These are phyloP conservation scores for Kondoa malvinella DNA, from an alignment of 768 basidiomycete species.

Conservation along the genomic window DNA sequence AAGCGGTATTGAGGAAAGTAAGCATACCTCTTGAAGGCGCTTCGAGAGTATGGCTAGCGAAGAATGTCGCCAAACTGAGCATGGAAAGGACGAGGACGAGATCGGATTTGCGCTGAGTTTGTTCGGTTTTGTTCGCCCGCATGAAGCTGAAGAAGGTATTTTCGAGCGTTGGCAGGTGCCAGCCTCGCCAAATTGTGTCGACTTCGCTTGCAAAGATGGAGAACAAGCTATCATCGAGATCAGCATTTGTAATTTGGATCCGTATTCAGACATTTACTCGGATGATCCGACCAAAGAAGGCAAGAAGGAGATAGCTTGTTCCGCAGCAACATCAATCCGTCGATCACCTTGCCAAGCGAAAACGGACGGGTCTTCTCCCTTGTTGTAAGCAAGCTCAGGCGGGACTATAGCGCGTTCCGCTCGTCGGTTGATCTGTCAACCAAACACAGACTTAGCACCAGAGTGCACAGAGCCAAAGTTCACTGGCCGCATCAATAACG, in stretches of 20 bases:
- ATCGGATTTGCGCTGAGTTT: not conserved
- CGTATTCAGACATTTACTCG: too few relatives aligned
- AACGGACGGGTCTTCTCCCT: not conserved
- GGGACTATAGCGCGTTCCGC: not conserved
- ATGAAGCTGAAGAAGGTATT: not conserved
- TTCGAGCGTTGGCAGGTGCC: not conserved
- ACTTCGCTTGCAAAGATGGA: not conserved
- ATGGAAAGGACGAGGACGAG: not conserved
- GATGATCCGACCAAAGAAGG: not conserved
- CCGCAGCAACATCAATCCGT: not conserved
- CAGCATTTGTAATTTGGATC: too few relatives aligned
- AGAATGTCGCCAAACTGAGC: not conserved
- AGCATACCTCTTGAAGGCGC: not conserved
- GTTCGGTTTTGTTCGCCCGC: not conserved
- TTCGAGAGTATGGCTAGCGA: not conserved
- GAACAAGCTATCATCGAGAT: not conserved
- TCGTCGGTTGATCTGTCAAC: not conserved
- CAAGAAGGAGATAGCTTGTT: not conserved
- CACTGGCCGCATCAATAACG: not conserved
- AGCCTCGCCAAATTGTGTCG: not conserved
- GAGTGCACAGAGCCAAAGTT: too few relatives aligned
- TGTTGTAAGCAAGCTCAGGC: not conserved
- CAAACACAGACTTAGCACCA: not conserved
- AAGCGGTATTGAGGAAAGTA: too few relatives aligned
- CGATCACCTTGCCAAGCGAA: not conserved